Conservation (phyloP, 1,139 yeast species). For the Geotrichum carabidarum region DNA sequence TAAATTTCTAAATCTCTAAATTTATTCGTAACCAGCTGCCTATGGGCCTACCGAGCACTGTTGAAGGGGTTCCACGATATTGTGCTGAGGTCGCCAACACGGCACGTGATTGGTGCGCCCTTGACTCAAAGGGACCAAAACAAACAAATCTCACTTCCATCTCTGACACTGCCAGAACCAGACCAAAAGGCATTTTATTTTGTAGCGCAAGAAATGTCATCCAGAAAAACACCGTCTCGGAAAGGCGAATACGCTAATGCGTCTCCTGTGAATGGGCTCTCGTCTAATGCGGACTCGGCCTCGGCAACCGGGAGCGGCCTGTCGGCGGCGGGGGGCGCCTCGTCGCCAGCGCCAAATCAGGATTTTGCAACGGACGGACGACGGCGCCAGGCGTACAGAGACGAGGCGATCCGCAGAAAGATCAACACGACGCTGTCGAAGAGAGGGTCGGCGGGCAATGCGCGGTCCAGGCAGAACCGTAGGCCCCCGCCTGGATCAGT, state of each 20-base stretch:
- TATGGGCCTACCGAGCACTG: too few species aligned
- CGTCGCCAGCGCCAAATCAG: slow-evolving; percentile 2
- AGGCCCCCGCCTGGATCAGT: slow-evolving; percentile 68
- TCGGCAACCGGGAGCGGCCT: neutral
- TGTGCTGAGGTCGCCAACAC: too few species aligned
- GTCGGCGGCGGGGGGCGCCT: neutral
- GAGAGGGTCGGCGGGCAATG: slow-evolving; percentile 44
- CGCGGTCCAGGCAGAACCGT: slow-evolving; percentile 34
- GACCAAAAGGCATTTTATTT: neutral
- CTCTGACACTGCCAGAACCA: too few species aligned
- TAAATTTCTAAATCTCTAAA: too few species aligned
- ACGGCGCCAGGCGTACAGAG: slow-evolving; percentile 65
- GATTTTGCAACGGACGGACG: slow-evolving; percentile 35
- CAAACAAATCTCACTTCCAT: too few species aligned
- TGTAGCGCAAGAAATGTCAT: neutral
- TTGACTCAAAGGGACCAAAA: too few species aligned
- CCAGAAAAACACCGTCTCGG: slow-evolving; percentile 11
- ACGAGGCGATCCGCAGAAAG: slow-evolving; percentile 73
- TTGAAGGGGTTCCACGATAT: too few species aligned
- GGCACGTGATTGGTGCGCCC: too few species aligned
- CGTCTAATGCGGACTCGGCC: slow-evolving; percentile 1
- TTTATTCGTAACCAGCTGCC: too few species aligned
- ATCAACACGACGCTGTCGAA: slow-evolving; percentile 70
- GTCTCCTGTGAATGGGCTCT: slow-evolving; percentile 8
- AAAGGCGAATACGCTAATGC: slow-evolving; percentile 3